Evolutionary conservation across 306 rosid genomes (phyloP).

Genomic region (Ceratonia siliqua): DNA sequence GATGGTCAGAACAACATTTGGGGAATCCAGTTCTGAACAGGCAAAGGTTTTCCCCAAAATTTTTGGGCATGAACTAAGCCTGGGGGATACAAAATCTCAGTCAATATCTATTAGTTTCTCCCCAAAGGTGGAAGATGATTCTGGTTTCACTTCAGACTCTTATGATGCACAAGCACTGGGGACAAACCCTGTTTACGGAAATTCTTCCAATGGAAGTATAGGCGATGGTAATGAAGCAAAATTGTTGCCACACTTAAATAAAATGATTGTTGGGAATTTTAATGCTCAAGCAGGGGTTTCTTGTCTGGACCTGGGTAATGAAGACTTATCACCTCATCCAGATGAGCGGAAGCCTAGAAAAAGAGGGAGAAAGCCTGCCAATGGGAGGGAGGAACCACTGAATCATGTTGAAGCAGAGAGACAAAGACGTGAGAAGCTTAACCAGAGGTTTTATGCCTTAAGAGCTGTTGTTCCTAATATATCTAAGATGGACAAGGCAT

Average conservation of each 20-base stretch:
- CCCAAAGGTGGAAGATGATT: slow-evolving; percentile 40
- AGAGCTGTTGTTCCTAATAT: slow-evolving; percentile 79
- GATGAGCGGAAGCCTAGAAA: slow-evolving; percentile 77
- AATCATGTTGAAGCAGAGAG: slow-evolving; percentile 81
- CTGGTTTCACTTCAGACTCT: slow-evolving; percentile 25
- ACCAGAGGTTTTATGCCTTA: slow-evolving; percentile 73
- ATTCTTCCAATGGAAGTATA: slow-evolving; percentile 54
- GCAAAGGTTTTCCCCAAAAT: slow-evolving; percentile 63
- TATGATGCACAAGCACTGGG: slow-evolving; percentile 34
- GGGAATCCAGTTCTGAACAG: slow-evolving; percentile 46
- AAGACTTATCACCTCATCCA: slow-evolving; percentile 53
- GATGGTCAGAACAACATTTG: slow-evolving; percentile 35
- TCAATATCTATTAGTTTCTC: slow-evolving; percentile 58
- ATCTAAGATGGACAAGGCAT: slow-evolving; percentile 82
- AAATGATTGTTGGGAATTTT: slow-evolving; percentile 49
- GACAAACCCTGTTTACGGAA: slow-evolving; percentile 43
- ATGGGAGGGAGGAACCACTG: slow-evolving; percentile 77
- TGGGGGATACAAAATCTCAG: slow-evolving; percentile 56
- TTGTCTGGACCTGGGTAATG: slow-evolving; percentile 51
- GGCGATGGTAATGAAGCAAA: slow-evolving; percentile 52
- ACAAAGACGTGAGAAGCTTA: slow-evolving; percentile 79
- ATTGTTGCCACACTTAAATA: slow-evolving; percentile 47
- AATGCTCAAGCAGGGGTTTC: slow-evolving; percentile 51
- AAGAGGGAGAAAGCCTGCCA: slow-evolving; percentile 78
- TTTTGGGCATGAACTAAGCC: slow-evolving; percentile 66